Base-by-base conservation (phyloP, 768 basidiomycete species). In the Naganishia onofrii region DNA sequence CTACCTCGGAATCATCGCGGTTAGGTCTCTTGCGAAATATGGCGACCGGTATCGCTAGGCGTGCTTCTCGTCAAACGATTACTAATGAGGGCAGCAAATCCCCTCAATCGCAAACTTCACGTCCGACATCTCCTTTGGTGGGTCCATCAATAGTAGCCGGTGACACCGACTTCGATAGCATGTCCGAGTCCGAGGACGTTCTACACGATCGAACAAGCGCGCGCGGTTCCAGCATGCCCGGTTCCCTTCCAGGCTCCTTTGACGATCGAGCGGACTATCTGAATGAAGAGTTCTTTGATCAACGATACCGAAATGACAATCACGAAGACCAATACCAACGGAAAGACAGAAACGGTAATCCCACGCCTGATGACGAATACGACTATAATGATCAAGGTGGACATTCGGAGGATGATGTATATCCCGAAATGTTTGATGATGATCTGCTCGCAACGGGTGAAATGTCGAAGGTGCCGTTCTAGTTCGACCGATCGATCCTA, bases 1-100 rank as follows among this genome's bases (percentile, higher is more conserved):
- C 95, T 2, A 88, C 92, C 1, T 97, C 94, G 1, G 95, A 97
- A 75, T 87, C 87, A 4, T 91, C 90, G 0, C 81, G 76, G 64
- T 74, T 82, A 52, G 60, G 60, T 12, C 60, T 63, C 29, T 44
- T 63, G 23, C 60, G 60, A 3, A 63, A 63, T 15, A 63, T 63
- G 60, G 60, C 60, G 1, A 75, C 81, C 7, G 74, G 78, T 55
- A 74, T 80, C 15, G 79, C 76, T 28, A 70, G 80, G 34, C 72
- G 79, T n/a, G 72, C 77, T 17, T 78, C 77, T 26, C 73, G 72
- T 68, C 76, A 75, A 60, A 73, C 77, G 12, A 69, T 78, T 73
- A 54, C 71, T 9, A 72, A 70, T 19, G 31, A 68, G 73, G 64
- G 74, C 71, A 29, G 67, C 68, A 31, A 67, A 29, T 38, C 73